Evolutionary conservation across 164 flowering plant genomes (phyloP).

Genomic region (Pachysandra terminalis): DNA sequence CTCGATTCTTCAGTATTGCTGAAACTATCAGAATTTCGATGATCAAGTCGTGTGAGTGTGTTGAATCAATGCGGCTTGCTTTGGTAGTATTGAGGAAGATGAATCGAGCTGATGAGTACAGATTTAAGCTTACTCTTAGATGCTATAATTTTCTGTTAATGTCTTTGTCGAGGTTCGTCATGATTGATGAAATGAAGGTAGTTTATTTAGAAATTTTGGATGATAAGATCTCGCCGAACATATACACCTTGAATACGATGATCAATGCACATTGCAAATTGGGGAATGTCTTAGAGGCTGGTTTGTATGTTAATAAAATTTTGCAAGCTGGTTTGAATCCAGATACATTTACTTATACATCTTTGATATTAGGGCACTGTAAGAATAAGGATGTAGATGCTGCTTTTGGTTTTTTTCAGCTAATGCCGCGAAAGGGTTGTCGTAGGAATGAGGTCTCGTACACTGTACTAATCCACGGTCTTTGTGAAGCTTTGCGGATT

Average conservation of each 20-base stretch:
- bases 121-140: slow-evolving; percentile 45
- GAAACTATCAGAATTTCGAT: slow-evolving; percentile 43
- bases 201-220: slow-evolving; percentile 54
- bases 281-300: slow-evolving; percentile 55
- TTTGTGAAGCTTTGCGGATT: slow-evolving; percentile 54
- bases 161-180: slow-evolving; percentile 43
- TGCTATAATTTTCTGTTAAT: slow-evolving; percentile 53
- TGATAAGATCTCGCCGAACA: slow-evolving; percentile 47
- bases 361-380: slow-evolving; percentile 73
- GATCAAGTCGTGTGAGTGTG: slow-evolving; percentile 46
- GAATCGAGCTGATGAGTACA: slow-evolving; percentile 26
- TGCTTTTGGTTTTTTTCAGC: slow-evolving; percentile 44
- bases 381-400: slow-evolving; percentile 50
- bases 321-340: slow-evolving; percentile 55
- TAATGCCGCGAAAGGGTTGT: slow-evolving; percentile 63
- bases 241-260: slow-evolving; percentile 68
- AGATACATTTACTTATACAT: slow-evolving; percentile 66
- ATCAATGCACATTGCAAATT: slow-evolving; percentile 67
- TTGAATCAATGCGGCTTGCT: slow-evolving; percentile 38
- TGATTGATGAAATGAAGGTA: slow-evolving; percentile 58
- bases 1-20: slow-evolving; percentile 32
- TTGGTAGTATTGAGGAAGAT: slow-evolving; percentile 32
- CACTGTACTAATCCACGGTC: slow-evolving; percentile 68
- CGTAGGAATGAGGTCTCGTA: slow-evolving; percentile 64
- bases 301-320: slow-evolving; percentile 57